Evolutionary conservation across 805 yeast genomes (phyloP), one percentile per base, ranked within the genome.

Genomic region (Spathaspora boniae): DNA sequence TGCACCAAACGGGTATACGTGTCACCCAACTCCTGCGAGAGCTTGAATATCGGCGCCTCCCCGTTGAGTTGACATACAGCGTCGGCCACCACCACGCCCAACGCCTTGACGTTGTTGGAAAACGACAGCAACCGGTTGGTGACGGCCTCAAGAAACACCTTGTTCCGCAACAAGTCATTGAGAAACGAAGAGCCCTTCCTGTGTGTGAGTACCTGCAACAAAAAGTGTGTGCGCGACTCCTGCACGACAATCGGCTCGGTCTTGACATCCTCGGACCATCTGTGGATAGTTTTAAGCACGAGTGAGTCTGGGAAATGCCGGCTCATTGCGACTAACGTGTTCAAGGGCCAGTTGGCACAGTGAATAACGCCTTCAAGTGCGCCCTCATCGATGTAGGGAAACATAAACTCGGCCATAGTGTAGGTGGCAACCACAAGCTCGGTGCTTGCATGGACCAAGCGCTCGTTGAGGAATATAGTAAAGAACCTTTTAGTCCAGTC

Each of bases 61-160:
- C 54, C 54, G 12, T 56, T 53, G 14, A 56, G 32, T 15, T 45
- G 56, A 43, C 74, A 66, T 1, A 76, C 50, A 11, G 53, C 49
- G 46, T 80, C 82, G 1, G 85, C 86, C 5, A 82, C 52, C 11
- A 71, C 48, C 53, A 82, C 74, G 0, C 80, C 88, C 21, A 80
- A 53, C 9, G 64, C 49, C 37, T 85, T 68, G 2, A 70, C 56
- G n/a, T 48, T 51, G 1, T 53, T 47, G 1, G 76, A 65, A 29
- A 66, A 65, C 0, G 82, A 72, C 17, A 66, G 68, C n/a, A 83
- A 60, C 24, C 81, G 62, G 33, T 65, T 58, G 0, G 83, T 71
- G n/a, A 83, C 64, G 0, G 76, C 68, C 16, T 61, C 50, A 11
- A 81, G 51, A 45, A 81, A 80, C 0, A 34, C 35, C 2, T 57